These are phyloP conservation scores for Russula sp. DNA, from an alignment of 768 basidiomycete species.

Conservation along the genomic window DNA sequence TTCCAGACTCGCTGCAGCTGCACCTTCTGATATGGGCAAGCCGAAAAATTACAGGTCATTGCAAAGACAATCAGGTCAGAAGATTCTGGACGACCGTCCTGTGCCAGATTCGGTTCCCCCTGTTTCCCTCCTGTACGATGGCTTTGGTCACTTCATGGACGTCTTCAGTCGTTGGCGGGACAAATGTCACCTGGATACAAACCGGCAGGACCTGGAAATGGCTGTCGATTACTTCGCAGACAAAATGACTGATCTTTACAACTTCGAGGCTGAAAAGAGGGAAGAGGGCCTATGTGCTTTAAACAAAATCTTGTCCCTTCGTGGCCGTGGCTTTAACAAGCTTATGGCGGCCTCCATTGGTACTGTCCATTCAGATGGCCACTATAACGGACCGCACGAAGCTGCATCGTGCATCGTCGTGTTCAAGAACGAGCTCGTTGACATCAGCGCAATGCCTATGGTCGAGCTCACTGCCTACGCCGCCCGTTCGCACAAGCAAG, in stretches of 20 bases:
- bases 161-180: no score
- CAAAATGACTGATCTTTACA: no score
- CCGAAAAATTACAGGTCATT: neutral
- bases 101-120: neutral
- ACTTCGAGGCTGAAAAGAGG: no score
- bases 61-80: neutral
- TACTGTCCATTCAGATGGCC: neutral
- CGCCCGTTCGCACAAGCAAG: neutral
- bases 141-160: neutral
- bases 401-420: neutral
- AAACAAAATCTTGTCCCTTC: no score
- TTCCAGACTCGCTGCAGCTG: neutral
- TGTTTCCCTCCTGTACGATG: neutral
- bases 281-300: no score
- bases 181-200: no score
- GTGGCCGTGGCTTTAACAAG: neutral
- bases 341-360: neutral
- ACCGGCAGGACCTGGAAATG: no score
- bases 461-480: neutral
- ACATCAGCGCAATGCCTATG: neutral
- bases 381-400: neutral
- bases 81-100: neutral
- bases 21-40: neutral
- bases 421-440: neutral
- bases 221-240: no score